phyloP scores from a whole-genome alignment of 2,329 filamentous ascomycete species.

The Beauveria bassiana region DNA sequence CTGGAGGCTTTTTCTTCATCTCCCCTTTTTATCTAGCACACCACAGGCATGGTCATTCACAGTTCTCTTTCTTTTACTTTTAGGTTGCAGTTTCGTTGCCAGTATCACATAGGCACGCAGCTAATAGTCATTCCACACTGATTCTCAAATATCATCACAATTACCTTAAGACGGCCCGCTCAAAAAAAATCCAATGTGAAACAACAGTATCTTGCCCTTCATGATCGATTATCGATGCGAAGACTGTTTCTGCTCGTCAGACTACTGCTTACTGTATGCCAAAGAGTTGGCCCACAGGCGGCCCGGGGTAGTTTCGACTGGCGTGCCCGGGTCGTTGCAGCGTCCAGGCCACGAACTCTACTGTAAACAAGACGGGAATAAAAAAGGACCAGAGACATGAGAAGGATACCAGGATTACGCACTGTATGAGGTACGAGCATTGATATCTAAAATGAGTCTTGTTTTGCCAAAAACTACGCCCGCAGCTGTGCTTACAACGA shows the following conservation, averaged over 20 bases:
- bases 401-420: too few relatives aligned
- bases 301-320: not conserved
- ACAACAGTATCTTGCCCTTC: not conserved
- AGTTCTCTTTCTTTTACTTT: not conserved
- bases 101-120: not conserved
- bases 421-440: not conserved
- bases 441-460: not conserved
- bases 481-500: not conserved
- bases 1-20: not conserved
- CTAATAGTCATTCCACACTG: not conserved
- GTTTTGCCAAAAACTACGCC: not conserved
- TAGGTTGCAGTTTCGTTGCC: not conserved
- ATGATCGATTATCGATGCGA: not conserved
- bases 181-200: not conserved
- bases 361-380: not conserved
- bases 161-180: not conserved
- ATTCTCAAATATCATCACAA: too few relatives aligned
- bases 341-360: not conserved
- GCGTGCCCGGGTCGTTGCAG: not conserved
- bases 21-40: not conserved
- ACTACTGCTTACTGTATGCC: constrained; percentile 6
- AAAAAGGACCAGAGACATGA: not conserved
- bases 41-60: constrained; percentile 3
- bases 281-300: not conserved
- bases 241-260: not conserved